Base-by-base conservation (phyloP, 2,329 filamentous ascomycete genomes). In the Sarocladium kiliense region DNA sequence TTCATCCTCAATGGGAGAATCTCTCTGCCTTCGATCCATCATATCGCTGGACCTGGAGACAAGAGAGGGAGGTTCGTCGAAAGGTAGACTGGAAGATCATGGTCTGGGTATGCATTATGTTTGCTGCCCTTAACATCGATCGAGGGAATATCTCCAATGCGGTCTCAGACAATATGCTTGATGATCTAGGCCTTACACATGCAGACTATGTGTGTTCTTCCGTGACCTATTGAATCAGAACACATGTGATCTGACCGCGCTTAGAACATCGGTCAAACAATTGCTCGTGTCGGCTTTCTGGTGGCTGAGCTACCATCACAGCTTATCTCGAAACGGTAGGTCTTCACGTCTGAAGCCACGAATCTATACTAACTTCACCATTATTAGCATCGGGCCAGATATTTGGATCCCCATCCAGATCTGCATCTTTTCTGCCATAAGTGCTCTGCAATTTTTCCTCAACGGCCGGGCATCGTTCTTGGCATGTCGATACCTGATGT, bases 231-330 rank as follows among this genome's bases (percentile, higher is more conserved):
- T n/a, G n/a, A n/a, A n/a, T n/a, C n/a, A n/a, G n/a, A n/a, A n/a
- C n/a, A n/a, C n/a, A n/a, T n/a, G n/a, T n/a, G n/a, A n/a, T n/a
- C n/a, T n/a, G n/a, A n/a, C n/a, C n/a, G n/a, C n/a, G n/a, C n/a
- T n/a, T 55, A 68, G 62, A 68, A 68, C 51, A 55, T 64, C 39
- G 66, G 64, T 3, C 64, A 67, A 62, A 68, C 65, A 1, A 65
- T 68, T 32, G 54, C 62, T 36, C 60, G 62, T 53, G 59, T 76
- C 3, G 72, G 66, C 10, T 80, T 80, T 58, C 67, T 80, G 2
- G 71, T 71, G 14, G 77, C 79, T 0, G 79, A 82, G 61, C 65
- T 82, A 4, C 79, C 79, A 0, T 81, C 77, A 42, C 77, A 80
- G 55, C 67, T 81, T 11, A 63, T 81, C 26, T 74, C 69, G 23